phyloP scores from a whole-genome alignment of 2,329 filamentous ascomycete species.

The Lasiodiplodia sp. region DNA sequence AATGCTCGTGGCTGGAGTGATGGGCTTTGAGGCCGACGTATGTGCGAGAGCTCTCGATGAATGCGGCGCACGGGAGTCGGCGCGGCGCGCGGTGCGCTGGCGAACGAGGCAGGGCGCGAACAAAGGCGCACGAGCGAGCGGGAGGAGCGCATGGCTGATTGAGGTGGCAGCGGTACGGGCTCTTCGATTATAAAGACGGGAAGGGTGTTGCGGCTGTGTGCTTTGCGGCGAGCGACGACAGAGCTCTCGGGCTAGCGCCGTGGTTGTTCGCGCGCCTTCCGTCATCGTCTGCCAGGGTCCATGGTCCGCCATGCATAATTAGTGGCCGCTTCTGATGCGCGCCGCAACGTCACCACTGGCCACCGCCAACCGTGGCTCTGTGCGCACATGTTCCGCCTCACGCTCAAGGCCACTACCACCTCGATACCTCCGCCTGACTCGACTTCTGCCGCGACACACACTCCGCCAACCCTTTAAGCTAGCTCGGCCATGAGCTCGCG shows the following conservation, averaged over 20 bases:
- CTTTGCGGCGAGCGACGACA: conserved; percentile 14
- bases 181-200: background rate
- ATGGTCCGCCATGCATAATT: background rate
- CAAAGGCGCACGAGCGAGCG: conserved; percentile 37
- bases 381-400: conserved; percentile 11
- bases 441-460: background rate
- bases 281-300: conserved; percentile 24
- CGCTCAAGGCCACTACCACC: background rate
- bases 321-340: background rate
- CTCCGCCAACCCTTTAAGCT: background rate
- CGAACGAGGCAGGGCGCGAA: conserved; percentile 35
- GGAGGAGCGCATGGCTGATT: conserved; percentile 37
- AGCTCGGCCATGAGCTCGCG: conserved; percentile 21
- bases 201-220: conserved; percentile 6
- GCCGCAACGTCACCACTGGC: background rate
- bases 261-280: conserved; percentile 19
- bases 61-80: conserved; percentile 26
- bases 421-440: conserved; percentile 9
- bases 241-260: conserved; percentile 14
- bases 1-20: conserved; percentile 31
- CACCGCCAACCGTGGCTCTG: background rate
- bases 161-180: background rate
- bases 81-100: conserved; percentile 28
- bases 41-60: conserved; percentile 30
- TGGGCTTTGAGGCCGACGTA: conserved; percentile 34